Evolutionary conservation across 805 yeast genomes (phyloP).

Genomic region (Lipomyces japonicus): DNA sequence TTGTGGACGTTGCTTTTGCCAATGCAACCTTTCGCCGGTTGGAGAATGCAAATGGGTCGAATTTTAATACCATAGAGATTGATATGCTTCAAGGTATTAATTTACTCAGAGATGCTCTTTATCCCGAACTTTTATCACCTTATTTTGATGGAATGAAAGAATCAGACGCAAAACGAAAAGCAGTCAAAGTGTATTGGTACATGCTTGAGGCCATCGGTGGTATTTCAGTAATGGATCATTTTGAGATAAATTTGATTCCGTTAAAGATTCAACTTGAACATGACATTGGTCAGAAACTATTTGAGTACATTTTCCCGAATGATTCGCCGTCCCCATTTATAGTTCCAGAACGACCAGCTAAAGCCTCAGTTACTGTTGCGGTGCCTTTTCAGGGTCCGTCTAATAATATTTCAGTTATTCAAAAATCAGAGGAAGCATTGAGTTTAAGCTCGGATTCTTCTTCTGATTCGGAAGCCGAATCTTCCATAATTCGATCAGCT

Average conservation of each 20-base stretch:
- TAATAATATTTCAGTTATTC: neutral
- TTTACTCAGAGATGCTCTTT: conserved; percentile 51
- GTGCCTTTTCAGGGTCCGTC: neutral
- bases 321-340: conserved; percentile 36
- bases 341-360: conserved; percentile 1
- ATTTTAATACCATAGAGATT: conserved; percentile 56
- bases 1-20: conserved; percentile 66
- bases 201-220: conserved; percentile 87
- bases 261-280: conserved; percentile 71
- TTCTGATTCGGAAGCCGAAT: conserved; percentile 1
- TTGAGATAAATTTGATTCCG: conserved; percentile 61
- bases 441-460: neutral
- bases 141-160: conserved; percentile 36
- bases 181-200: conserved; percentile 62
- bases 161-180: conserved; percentile 29
- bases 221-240: conserved; percentile 67
- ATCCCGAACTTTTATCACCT: conserved; percentile 69
- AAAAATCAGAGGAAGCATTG: neutral
- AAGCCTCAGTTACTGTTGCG: neutral
- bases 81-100: conserved; percentile 67
- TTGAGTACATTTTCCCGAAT: conserved; percentile 69
- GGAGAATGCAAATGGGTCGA: conserved; percentile 63
- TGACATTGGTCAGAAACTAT: conserved; percentile 56
- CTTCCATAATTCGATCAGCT: neutral
- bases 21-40: conserved; percentile 57